A percentile compares a stretch with the other conserved stretches of the same genome.
Evolutionary conservation across 2,329 filamentous ascomycete genomes (phyloP).

Genomic region (Sarocladium strictum): DNA sequence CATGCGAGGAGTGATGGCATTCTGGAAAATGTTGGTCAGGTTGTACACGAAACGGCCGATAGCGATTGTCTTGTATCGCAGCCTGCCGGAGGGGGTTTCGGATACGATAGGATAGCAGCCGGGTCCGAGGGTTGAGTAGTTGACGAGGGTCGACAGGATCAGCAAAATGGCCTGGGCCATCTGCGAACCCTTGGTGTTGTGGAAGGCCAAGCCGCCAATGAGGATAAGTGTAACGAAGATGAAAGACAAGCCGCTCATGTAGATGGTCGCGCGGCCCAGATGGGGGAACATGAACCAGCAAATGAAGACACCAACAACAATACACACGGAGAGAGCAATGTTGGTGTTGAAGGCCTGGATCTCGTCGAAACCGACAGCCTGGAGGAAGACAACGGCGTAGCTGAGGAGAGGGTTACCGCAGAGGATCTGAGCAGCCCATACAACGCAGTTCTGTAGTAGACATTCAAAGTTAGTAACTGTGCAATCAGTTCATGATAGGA

Average conservation of each 20-base stretch:
- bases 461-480: conserved; percentile 22
- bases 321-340: conserved; percentile 30
- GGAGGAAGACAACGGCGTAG: conserved; percentile 29
- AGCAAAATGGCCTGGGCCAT: conserved; percentile 24
- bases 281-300: conserved; percentile 36
- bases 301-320: conserved; percentile 33
- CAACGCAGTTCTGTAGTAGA: conserved; percentile 35
- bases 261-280: conserved; percentile 37
- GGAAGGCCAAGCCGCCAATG: conserved; percentile 28
- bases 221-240: conserved; percentile 34
- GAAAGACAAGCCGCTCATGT: conserved; percentile 31
- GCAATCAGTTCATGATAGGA: conserved; percentile 26
- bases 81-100: conserved; percentile 34
- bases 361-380: conserved; percentile 35
- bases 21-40: conserved; percentile 31
- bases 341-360: conserved; percentile 42
- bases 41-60: conserved; percentile 28
- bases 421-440: conserved; percentile 28
- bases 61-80: conserved; percentile 37
- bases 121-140: conserved; percentile 32
- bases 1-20: conserved; percentile 31
- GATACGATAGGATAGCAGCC: conserved; percentile 27
- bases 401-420: conserved; percentile 12
- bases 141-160: conserved; percentile 37
- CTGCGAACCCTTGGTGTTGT: conserved; percentile 37